Percentiles rank a stretch among this genome's conserved stretches.
These are phyloP conservation scores for Brasilioporus rufonigricans DNA, from an alignment of 768 basidiomycete genomes.

Conservation along the genomic window DNA sequence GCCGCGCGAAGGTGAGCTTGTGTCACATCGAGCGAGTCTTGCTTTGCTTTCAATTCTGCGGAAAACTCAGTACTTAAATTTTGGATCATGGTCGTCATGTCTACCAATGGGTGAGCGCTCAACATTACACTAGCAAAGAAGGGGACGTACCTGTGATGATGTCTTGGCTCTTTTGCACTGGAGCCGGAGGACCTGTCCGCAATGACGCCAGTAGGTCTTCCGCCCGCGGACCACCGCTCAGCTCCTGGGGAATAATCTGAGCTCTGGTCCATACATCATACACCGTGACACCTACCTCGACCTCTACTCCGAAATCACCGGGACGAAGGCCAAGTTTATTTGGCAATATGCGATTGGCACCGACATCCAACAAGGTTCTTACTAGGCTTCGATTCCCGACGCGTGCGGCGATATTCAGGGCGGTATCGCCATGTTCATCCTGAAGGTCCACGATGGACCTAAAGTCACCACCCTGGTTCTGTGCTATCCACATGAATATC, in stretches of 20 bases:
- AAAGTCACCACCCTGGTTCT: conserved; percentile 74
- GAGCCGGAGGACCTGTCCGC: conserved; percentile 69
- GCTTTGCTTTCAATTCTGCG: conserved; percentile 79
- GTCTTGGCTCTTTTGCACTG: conserved; percentile 86
- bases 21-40: conserved; percentile 83
- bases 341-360: conserved; percentile 82
- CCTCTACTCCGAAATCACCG: conserved; percentile 93
- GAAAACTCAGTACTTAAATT: conserved; percentile 75
- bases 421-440: conserved; percentile 95
- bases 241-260: conserved; percentile 45
- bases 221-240: conserved; percentile 64
- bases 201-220: conserved; percentile 80
- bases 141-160: conserved; percentile 63
- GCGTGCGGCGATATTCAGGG: conserved; percentile 90
- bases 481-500: conserved; percentile 82
- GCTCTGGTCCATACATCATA: not conserved
- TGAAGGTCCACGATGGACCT: conserved; percentile 82
- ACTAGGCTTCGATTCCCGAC: conserved; percentile 90
- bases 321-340: conserved; percentile 94
- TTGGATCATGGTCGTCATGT: conserved; percentile 85
- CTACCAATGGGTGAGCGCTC: conserved; percentile 38
- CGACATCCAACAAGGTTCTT: conserved; percentile 83
- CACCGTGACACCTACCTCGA: conserved; percentile 56
- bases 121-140: not conserved
- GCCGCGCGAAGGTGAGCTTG: conserved; percentile 85